A percentile compares a stretch with the other conserved stretches of the same genome.
Conservation (phyloP, 1,139 yeast species). For the Kurtzmaniella quercitrusa region DNA sequence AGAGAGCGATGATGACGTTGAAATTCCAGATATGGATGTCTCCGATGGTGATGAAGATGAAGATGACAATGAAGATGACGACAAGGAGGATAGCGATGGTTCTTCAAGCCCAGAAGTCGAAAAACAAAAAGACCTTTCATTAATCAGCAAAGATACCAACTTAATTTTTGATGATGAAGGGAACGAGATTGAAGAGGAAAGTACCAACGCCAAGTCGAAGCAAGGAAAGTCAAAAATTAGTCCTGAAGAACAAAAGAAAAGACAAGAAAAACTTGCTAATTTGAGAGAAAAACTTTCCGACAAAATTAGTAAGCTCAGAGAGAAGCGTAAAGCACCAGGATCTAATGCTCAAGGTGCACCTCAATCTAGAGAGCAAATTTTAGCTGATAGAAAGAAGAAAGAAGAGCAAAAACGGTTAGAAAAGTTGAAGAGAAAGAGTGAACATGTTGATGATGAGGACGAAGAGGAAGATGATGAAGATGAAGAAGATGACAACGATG, state of each 20-base stretch:
- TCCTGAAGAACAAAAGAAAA: constrained; percentile 46
- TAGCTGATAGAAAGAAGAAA: constrained; percentile 51
- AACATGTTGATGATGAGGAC: constrained; percentile 32
- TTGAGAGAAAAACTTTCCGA: constrained; percentile 70
- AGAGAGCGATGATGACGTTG: constrained; percentile 16
- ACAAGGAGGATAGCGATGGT: constrained; percentile 9
- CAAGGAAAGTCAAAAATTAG: constrained; percentile 28
- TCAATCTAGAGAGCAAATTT: constrained; percentile 69
- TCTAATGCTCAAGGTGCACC: constrained; percentile 77
- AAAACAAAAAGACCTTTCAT: constrained; percentile 11
- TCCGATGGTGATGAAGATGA: constrained; percentile 13
- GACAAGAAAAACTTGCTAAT: constrained; percentile 55
- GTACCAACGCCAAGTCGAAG: constrained; percentile 15
- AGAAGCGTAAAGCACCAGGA: constrained; percentile 90
- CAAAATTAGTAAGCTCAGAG: constrained; percentile 66
- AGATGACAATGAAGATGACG: constrained; percentile 11
- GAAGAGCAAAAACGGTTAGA: constrained; percentile 38
- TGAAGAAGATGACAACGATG: constrained; percentile 29
- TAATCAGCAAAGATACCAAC: constrained; percentile 35
- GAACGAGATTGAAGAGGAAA: constrained; percentile 43
- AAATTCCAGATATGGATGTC: constrained; percentile 8
- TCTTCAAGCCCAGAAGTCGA: constrained; percentile 1
- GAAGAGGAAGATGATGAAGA: constrained; percentile 35
- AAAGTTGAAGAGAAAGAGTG: constrained; percentile 34
- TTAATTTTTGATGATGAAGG: constrained; percentile 78